Evolutionary conservation across 1,284 basidiomycete genomes (phyloP).

Genomic region (Spongispora temasekensis): DNA sequence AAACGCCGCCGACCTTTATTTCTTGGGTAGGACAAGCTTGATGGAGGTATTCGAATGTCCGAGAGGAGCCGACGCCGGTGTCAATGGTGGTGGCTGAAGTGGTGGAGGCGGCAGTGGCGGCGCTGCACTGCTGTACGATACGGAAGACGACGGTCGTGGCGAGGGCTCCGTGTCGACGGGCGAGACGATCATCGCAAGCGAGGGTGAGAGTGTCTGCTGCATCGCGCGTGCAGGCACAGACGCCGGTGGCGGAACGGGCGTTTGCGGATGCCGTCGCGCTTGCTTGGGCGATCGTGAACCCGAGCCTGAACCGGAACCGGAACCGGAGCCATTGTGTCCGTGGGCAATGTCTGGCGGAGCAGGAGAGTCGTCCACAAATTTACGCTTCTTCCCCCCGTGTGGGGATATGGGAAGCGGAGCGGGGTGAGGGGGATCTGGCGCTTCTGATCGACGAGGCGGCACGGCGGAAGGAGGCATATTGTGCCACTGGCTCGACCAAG

Average conservation of each 20-base stretch:
- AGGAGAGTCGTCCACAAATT: constrained; percentile 44
- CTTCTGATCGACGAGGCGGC: constrained; percentile 26
- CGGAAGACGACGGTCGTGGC: constrained; percentile 30
- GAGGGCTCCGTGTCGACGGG: constrained; percentile 38
- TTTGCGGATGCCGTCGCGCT: constrained; percentile 35
- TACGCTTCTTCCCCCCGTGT: constrained; percentile 42
- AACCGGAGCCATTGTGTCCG: constrained; percentile 13
- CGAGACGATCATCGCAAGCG: constrained; percentile 45
- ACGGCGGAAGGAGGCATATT: constrained; percentile 30
- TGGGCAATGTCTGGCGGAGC: constrained; percentile 22
- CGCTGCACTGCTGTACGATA: constrained; percentile 18
- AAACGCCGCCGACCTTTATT: constrained; percentile 19
- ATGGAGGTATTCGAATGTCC: constrained; percentile 30
- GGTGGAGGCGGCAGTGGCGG: constrained; percentile 16
- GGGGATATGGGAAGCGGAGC: constrained; percentile 32
- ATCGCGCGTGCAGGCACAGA: constrained; percentile 37
- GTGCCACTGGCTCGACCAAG: constrained; percentile 63
- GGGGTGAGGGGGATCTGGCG: constrained; percentile 25
- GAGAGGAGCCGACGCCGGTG: constrained; percentile 8
- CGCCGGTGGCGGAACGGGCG: constrained; percentile 29
- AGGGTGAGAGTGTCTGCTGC: constrained; percentile 48
- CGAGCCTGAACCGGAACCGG: constrained; percentile 13
- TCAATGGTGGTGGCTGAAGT: constrained; percentile 5
- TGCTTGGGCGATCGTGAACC: constrained; percentile 35
- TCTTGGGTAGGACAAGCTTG: constrained; percentile 36